Base-by-base conservation (phyloP, 2,329 filamentous ascomycete species). In the Cytospora schulzeri region DNA sequence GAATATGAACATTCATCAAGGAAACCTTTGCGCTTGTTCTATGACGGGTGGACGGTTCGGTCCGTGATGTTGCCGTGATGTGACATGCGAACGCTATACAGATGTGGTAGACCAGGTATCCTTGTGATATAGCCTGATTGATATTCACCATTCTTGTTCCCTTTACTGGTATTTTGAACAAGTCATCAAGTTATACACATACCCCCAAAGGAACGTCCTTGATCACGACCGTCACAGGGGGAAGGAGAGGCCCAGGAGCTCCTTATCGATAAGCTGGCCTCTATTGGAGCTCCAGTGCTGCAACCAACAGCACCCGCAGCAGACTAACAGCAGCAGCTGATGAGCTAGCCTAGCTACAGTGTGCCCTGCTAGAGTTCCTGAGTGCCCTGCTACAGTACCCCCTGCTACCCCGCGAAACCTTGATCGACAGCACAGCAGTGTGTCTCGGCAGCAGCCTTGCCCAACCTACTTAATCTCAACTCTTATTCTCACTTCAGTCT, bases 1-100 rank as follows among this genome's bases (percentile, higher is more conserved):
- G 28, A 50, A 54, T 66, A 64, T 61, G 53, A 64, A 64, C 62
- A 66, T 64, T 53, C 35, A 50, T 57, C 45, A 52, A 63, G 52
- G 33, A 50, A 26, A 31, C 19, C n/a, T 35, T 33, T 9, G 22
- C 28, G 48, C 9, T 14, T 8, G 22, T 3, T 3, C 29, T 24
- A 24, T 4, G 2, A 48, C 3, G 12, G n/a, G 29, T 12, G 26
- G 4, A 26, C n/a, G 28, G 28, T 31, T n/a, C 14, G n/a, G n/a
- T 14, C 48, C n/a, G n/a, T 24, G 12, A 17, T 45, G 6, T 38
- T 7, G 35, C 6, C 3, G 38, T 45, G 41, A 45, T 9, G 41
- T n/a, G 41, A 45, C 9, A n/a, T 35, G 33, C 14, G 7, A 35
- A 35, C 12, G 41, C 41, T 6, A n/a, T 6, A 2, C n/a, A 11